These are phyloP conservation scores for Scheffersomyces quercinus DNA, from an alignment of 1,139 yeast genomes.

Conservation along the genomic window DNA sequence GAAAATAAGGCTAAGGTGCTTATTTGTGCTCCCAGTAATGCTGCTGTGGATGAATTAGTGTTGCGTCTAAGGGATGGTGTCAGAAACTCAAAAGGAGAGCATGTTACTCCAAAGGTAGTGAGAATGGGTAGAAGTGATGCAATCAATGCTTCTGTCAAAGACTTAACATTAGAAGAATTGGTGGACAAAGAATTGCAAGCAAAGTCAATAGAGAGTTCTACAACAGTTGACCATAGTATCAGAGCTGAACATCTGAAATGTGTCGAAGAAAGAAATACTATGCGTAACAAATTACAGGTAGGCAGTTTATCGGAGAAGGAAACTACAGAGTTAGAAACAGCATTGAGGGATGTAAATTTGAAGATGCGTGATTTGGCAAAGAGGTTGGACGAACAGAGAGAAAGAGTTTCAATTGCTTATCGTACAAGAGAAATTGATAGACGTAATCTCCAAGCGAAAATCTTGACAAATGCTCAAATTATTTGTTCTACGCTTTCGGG, in stretches of 20 bases:
- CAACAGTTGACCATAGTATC: slow-evolving; percentile 44
- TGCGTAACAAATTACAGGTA: slow-evolving; percentile 41
- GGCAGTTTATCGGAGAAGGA: slow-evolving; percentile 38
- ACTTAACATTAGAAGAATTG: slow-evolving; percentile 82
- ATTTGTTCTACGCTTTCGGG: slow-evolving; percentile 94
- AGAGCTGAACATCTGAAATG: slow-evolving; percentile 55
- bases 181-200: slow-evolving; percentile 67
- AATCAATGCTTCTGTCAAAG: slow-evolving; percentile 78
- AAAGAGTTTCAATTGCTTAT: slow-evolving; percentile 61
- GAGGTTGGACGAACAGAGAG: slow-evolving; percentile 78
- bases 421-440: slow-evolving; percentile 80
- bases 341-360: slow-evolving; percentile 56
- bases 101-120: slow-evolving; percentile 70
- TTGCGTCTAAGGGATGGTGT: slow-evolving; percentile 79
- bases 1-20: slow-evolving; percentile 48
- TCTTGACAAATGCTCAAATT: slow-evolving; percentile 77
- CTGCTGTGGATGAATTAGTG: slow-evolving; percentile 98
- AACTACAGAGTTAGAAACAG: slow-evolving; percentile 45
- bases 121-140: slow-evolving; percentile 91
- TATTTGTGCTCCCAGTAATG: slow-evolving; percentile 98
- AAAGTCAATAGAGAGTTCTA: slow-evolving; percentile 34
- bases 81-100: slow-evolving; percentile 54
- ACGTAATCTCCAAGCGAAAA: slow-evolving; percentile 69
- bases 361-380: slow-evolving; percentile 70
- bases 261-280: slow-evolving; percentile 49